Evolutionary conservation across 2,329 filamentous ascomycete genomes (phyloP).

Genomic region (Phialophora tarda): DNA sequence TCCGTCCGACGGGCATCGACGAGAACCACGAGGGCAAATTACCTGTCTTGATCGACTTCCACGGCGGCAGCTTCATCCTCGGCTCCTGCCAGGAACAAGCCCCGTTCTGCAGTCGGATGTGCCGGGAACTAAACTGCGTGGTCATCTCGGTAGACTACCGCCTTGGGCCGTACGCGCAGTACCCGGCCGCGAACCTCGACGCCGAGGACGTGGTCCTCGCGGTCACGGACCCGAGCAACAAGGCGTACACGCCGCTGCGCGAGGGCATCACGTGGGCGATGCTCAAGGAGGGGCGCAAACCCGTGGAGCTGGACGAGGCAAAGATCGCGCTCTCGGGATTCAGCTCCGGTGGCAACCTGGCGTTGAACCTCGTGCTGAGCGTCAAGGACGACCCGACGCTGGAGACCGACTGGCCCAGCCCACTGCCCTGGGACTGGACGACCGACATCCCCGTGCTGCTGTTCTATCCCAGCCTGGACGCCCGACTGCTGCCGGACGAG

Average conservation of each 20-base stretch:
- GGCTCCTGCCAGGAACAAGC: slow-evolving; percentile 45
- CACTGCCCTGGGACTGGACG: slow-evolving; percentile 29
- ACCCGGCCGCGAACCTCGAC: slow-evolving; percentile 56
- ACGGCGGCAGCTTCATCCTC: slow-evolving; percentile 40
- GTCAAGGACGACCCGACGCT: slow-evolving; percentile 34
- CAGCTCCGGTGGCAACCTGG: slow-evolving; percentile 56
- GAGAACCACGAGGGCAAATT: slow-evolving; percentile 23
- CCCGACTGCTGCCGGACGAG: slow-evolving; percentile 37
- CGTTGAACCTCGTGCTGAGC: slow-evolving; percentile 42
- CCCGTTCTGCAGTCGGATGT: slow-evolving; percentile 55
- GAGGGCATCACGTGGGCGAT: slow-evolving; percentile 33
- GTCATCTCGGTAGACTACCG: slow-evolving; percentile 57
- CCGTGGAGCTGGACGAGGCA: slow-evolving; percentile 43
- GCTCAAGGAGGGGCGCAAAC: slow-evolving; percentile 25
- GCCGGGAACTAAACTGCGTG: slow-evolving; percentile 48
- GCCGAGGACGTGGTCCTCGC: slow-evolving; percentile 54
- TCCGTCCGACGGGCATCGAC: slow-evolving; percentile 13
- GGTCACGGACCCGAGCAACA: slow-evolving; percentile 45
- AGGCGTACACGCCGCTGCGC: slow-evolving; percentile 31
- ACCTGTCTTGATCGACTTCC: slow-evolving; percentile 40
- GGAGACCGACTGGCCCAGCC: slow-evolving; percentile 31
- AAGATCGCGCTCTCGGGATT: slow-evolving; percentile 53
- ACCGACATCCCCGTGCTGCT: slow-evolving; percentile 37
- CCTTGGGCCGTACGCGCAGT: slow-evolving; percentile 54
- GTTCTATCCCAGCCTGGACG: slow-evolving; percentile 39